phyloP scores from a whole-genome alignment of 768 basidiomycete genomes.

The Suillus brevipes region DNA sequence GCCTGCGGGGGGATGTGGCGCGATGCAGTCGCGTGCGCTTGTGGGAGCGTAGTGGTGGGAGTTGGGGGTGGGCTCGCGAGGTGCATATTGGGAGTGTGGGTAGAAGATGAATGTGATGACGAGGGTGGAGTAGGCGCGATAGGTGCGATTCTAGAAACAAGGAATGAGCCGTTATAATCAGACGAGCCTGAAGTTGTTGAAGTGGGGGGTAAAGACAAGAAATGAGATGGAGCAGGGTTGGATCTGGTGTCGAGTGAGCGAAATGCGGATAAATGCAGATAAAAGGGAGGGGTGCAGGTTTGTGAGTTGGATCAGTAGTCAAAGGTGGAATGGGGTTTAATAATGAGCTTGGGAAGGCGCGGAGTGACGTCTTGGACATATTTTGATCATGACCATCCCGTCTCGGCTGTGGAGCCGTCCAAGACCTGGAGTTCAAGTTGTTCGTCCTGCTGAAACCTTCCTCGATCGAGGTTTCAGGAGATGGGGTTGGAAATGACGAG shows the following conservation, averaged over 20 bases:
- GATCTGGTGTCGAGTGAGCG: background rate
- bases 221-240: background rate
- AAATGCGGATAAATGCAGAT: background rate
- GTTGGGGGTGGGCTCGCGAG: background rate
- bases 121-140: background rate
- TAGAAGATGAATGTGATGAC: background rate
- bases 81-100: background rate
- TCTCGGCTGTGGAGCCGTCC: background rate
- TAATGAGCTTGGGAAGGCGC: background rate
- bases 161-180: background rate
- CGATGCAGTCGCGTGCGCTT: too few relatives aligned
- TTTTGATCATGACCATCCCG: background rate
- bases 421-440: background rate
- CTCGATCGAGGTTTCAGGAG: background rate
- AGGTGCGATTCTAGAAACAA: too few relatives aligned
- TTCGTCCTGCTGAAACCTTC: background rate
- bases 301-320: too few relatives aligned
- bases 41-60: background rate
- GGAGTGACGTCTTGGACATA: background rate
- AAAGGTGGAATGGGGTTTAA: background rate
- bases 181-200: background rate
- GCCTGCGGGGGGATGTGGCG: background rate
- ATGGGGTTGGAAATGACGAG: background rate
- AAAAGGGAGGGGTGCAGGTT: background rate
- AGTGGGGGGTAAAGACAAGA: background rate